These are phyloP conservation scores for Pseudocercospora musae DNA, from an alignment of 2,329 filamentous ascomycete species.

Conservation along the genomic window DNA sequence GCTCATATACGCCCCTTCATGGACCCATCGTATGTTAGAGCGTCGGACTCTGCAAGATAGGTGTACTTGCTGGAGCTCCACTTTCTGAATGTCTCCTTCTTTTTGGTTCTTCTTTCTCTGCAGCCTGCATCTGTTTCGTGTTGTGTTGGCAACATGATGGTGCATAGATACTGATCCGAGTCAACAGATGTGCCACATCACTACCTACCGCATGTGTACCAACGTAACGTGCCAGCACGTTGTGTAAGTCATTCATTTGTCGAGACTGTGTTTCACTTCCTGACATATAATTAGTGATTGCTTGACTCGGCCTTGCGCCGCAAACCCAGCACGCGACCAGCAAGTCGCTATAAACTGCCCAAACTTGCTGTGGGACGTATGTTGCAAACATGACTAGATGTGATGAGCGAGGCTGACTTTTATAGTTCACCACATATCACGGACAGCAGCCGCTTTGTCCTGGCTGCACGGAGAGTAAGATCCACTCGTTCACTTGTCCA, in stretches of 20 bases:
- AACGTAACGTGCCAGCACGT: background rate
- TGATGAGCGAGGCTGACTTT: too few species aligned
- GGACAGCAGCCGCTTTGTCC: background rate
- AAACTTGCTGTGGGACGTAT: background rate
- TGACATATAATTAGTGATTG: background rate
- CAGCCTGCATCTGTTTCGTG: background rate
- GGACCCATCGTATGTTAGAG: background rate
- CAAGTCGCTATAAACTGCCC: background rate
- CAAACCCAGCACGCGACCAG: background rate
- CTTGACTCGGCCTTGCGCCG: background rate
- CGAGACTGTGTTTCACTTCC: background rate
- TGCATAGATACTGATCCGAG: background rate
- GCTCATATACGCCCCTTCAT: background rate
- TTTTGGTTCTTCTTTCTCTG: background rate
- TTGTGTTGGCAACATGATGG: background rate
- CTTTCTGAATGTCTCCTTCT: background rate
- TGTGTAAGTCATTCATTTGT: background rate
- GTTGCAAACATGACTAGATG: too few species aligned
- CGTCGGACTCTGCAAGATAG: background rate
- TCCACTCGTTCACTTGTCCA: background rate
- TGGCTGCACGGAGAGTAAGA: background rate
- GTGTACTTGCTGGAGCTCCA: background rate
- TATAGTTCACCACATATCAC: background rate
- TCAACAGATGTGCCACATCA: background rate
- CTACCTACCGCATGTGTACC: background rate